Base-by-base conservation (phyloP, 2,329 filamentous ascomycete species). In the Septoria linicola region DNA sequence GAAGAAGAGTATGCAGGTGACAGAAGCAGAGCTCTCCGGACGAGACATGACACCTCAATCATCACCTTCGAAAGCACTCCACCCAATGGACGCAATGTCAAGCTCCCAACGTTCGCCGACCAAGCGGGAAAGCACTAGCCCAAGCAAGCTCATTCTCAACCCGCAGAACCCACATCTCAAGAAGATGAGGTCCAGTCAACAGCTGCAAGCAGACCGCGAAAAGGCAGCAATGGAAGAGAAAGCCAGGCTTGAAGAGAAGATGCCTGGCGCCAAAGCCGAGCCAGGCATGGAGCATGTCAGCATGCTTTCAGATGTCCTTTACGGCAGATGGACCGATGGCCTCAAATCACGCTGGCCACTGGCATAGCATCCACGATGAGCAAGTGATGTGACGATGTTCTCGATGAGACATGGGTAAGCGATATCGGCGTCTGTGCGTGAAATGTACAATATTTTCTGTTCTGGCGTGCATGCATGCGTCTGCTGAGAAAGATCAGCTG, bases 251-350 rank as follows among this genome's bases (percentile, higher is more conserved):
- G 59, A 75, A 62, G 75, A 72, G 64, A 78, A 79, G 59, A 70
- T 84, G 59, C 82, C 81, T 1, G 83, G 80, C 4, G 55, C 37
- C 8, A 76, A 80, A 57, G 68, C 74, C 41, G 73, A 78, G 50
- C 80, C 83, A 1, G 92, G 90, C 2, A 92, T 96, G 88, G 91
- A 96, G 70, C 92, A 96, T 71, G 88, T 87, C 59, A 89, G 89
- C 66, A 83, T 95, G 67, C 77, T 97, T 31, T 89, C 88, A 1
- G 90, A 96, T 68, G 88, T 95, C 16, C 80, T 99, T 16, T 97
- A 96, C 72, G 83, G 85, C 13, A 82, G 92, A 36, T 99, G 93
- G 93, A 83, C 85, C 2, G 88, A 95, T 52, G 90, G 89, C 1
- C 74, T 97, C 62, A 83, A 84, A 58, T 64, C 55, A 21, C 61